Percentiles rank a stretch among this genome's conserved stretches.
Conservation (phyloP, 176 grass and related monocot species). For the sorghum (Sorghum bicolor) region DNA sequence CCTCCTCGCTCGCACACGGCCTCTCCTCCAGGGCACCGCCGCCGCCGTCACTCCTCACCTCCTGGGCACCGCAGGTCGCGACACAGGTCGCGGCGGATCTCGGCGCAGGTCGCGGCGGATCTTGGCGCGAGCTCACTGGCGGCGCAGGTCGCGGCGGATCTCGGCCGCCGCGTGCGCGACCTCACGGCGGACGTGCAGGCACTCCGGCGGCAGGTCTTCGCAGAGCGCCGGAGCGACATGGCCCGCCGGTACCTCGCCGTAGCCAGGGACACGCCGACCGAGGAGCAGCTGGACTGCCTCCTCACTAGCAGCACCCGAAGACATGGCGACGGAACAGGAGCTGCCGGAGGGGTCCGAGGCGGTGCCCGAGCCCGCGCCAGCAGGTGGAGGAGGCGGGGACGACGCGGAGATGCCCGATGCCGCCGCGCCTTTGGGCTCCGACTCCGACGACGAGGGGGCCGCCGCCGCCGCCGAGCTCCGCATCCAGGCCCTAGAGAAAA, state of each 20-base stretch:
- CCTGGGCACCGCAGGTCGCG: too few relatives aligned
- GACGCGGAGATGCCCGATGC: constrained; percentile 34
- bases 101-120: too few relatives aligned
- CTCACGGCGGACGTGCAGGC: constrained; percentile 52
- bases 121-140: too few relatives aligned
- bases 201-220: constrained; percentile 43
- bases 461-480: constrained; percentile 53
- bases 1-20: too few relatives aligned
- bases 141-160: constrained; percentile 32
- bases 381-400: constrained; percentile 2
- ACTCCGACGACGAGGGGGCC: constrained; percentile 35
- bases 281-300: constrained; percentile 57
- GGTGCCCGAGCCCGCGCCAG: neutral
- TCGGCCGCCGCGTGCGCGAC: constrained; percentile 49
- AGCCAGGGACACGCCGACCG: constrained; percentile 50
- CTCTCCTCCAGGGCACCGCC: too few relatives aligned
- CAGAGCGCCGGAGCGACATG: constrained; percentile 54
- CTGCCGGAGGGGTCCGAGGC: constrained; percentile 29
- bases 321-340: constrained; percentile 50
- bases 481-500: constrained; percentile 67
- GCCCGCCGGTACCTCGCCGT: constrained; percentile 61
- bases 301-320: neutral
- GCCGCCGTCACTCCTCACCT: too few relatives aligned
- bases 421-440: neutral
- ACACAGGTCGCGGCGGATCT: too few relatives aligned